A percentile compares a stretch with the other conserved stretches of the same genome.
phyloP scores from a whole-genome alignment of 2,329 filamentous ascomycete genomes.

The Monilinia fructicola region DNA sequence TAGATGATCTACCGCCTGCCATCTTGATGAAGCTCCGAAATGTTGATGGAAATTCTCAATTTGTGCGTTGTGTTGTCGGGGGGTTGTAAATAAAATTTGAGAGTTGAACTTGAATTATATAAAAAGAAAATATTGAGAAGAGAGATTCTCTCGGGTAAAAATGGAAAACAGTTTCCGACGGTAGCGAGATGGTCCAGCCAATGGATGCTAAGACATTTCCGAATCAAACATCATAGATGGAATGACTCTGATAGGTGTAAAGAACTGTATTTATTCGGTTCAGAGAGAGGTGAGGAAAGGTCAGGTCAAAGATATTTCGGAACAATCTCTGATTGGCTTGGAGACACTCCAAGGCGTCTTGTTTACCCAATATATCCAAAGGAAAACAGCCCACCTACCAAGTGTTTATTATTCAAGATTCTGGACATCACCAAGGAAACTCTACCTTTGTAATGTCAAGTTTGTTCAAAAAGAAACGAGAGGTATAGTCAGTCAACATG shows the following conservation, averaged over 20 bases:
- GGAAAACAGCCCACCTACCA: neutral
- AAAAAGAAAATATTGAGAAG: neutral
- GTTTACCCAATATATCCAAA: neutral
- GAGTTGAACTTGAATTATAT: neutral
- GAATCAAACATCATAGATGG: neutral
- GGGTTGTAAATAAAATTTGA: neutral
- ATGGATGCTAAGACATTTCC: neutral
- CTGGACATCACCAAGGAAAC: neutral
- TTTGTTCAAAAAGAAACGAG: neutral
- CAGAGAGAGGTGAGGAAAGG: neutral
- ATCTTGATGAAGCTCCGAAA: neutral
- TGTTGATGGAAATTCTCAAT: neutral
- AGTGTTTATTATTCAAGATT: neutral
- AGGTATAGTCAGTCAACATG: neutral
- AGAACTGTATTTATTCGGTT: neutral
- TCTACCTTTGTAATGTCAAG: neutral
- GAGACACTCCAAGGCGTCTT: too few relatives aligned
- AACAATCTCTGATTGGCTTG: neutral
- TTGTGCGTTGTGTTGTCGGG: neutral
- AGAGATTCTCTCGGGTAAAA: slow-evolving; percentile 4
- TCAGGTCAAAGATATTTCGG: neutral
- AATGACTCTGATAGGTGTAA: neutral
- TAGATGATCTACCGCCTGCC: neutral
- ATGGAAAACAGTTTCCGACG: neutral
- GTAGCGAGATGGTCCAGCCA: slow-evolving; percentile 10